A percentile compares a stretch with the other conserved stretches of the same genome.
Evolutionary conservation across 106 monocot species (phyloP).

Genomic region (Dendrobium nobile): DNA sequence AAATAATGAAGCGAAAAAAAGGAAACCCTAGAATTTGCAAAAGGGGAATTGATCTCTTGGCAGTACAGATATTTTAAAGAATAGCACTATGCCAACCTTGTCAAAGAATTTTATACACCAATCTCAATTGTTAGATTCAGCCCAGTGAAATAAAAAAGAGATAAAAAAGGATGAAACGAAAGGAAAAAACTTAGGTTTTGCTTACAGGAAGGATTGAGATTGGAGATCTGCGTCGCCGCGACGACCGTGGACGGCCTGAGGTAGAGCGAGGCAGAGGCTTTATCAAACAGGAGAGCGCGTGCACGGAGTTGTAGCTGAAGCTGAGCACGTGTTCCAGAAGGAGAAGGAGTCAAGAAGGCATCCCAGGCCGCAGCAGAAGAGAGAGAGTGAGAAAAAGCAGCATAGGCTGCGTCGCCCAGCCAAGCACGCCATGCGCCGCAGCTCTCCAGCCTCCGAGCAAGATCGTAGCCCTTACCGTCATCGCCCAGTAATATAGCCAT

Average conservation of each 20-base stretch:
- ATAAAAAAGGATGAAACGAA: background rate
- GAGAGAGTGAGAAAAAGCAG: slow-evolving; percentile 49
- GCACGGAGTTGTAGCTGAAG: slow-evolving; percentile 74
- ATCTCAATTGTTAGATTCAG: background rate
- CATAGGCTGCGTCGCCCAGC: slow-evolving; percentile 75
- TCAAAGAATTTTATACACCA: background rate
- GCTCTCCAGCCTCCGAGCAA: slow-evolving; percentile 64
- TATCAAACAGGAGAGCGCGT: slow-evolving; percentile 85
- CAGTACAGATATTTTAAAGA: too few relatives aligned
- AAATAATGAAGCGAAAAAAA: too few relatives aligned
- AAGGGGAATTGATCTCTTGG: too few relatives aligned
- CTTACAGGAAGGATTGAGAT: slow-evolving; percentile 54
- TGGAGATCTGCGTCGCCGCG: slow-evolving; percentile 13
- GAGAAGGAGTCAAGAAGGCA: slow-evolving; percentile 47
- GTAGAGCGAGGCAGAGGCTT: slow-evolving; percentile 65
- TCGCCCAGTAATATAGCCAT: slow-evolving; percentile 36
- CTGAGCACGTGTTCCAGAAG: slow-evolving; percentile 13
- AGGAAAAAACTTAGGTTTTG: background rate
- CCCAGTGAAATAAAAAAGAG: slow-evolving; percentile 4
- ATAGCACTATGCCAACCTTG: too few relatives aligned
- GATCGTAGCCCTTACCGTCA: slow-evolving; percentile 81
- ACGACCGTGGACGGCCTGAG: slow-evolving; percentile 5
- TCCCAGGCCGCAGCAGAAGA: slow-evolving; percentile 83
- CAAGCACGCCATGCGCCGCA: slow-evolving; percentile 82
- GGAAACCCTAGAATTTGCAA: too few relatives aligned